Base-by-base conservation (phyloP, 116 monocot species). In the Thalassia testudinum region DNA sequence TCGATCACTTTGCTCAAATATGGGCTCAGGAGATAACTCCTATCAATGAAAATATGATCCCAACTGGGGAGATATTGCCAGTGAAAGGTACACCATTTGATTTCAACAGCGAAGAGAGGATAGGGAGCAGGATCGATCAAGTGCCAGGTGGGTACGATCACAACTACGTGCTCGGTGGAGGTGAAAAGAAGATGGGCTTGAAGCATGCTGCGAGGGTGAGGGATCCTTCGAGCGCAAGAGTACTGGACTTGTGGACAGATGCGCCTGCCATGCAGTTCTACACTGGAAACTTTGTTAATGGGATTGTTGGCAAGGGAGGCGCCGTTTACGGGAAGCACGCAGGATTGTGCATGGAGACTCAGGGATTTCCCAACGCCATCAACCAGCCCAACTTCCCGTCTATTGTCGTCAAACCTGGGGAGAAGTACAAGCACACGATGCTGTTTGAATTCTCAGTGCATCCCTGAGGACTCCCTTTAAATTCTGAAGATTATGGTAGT, bases 301-400 rank as follows among this genome's bases (percentile, higher is more conserved):
- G 78, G 8, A 65, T 85, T 1, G 50, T 44, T 12, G 91, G 91
- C 12, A 91, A 85, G 69, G 72, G 66, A 14, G 85, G 91, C 0
- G 78, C 67, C 14, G 61, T 72, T 16, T 91, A 91, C 61, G 66
- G 54, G 21, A 91, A 85, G 58, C 72, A 81, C 53, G 65, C 73
- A 22, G 91, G 81, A 2, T 43, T 84, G 40, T 85, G 85, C 61
- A 60, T 91, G 57, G 91, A 91, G 66, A 91, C 91, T 37, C 91
- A 91, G 61, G 91, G 91, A 7, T 91, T 91, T 67, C 85, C 85
- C 1, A 78, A 91, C 57, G 81, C 91, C 52, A 57, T 91, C 4
- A 91, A 85, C 25, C 70, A 85, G 45, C 68, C 70, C 5, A 75
- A 85, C 24, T 91, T 91, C 43, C 91, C 85, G 17, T 78, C 85